phyloP scores from a whole-genome alignment of 352 stramenopile species.

The Phytophthora ohioensis region DNA sequence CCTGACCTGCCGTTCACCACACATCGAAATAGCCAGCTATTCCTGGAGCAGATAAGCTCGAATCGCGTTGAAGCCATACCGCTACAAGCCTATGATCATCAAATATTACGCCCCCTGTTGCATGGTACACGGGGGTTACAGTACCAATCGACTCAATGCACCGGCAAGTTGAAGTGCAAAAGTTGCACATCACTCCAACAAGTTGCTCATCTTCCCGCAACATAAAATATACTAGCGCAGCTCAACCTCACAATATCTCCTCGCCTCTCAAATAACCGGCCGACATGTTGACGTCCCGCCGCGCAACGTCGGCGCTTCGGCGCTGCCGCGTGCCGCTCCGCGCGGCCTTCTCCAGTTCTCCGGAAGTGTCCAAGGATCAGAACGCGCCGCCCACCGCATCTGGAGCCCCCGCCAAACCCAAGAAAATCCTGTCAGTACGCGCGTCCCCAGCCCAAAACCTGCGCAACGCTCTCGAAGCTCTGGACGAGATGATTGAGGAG shows the following conservation, averaged over 20 bases:
- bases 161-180: too few species aligned
- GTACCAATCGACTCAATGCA: too few species aligned
- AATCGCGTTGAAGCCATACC: not conserved
- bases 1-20: constrained; percentile 4
- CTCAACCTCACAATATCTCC: constrained; percentile 6
- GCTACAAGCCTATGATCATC: not conserved
- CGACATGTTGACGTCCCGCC: constrained; percentile 28
- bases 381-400: not conserved
- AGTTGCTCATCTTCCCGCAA: not conserved
- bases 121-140: too few species aligned
- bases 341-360: constrained; percentile 18
- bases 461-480: constrained; percentile 73
- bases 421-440: constrained; percentile 42
- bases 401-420: constrained; percentile 21
- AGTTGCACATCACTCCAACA: too few species aligned
- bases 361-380: constrained; percentile 6
- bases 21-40: constrained; percentile 38
- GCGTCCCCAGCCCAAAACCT: constrained; percentile 77
- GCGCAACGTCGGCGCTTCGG: constrained; percentile 18
- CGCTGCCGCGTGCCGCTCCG: constrained; percentile 23
- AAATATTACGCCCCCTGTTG: too few species aligned
- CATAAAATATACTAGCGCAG: not conserved
- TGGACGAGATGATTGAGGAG: constrained; percentile 87
- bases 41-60: constrained; percentile 6
- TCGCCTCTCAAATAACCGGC: not conserved